These are phyloP conservation scores for Cyclotella sp. DNA, from an alignment of 108 stramenopile genomes.

Conservation along the genomic window DNA sequence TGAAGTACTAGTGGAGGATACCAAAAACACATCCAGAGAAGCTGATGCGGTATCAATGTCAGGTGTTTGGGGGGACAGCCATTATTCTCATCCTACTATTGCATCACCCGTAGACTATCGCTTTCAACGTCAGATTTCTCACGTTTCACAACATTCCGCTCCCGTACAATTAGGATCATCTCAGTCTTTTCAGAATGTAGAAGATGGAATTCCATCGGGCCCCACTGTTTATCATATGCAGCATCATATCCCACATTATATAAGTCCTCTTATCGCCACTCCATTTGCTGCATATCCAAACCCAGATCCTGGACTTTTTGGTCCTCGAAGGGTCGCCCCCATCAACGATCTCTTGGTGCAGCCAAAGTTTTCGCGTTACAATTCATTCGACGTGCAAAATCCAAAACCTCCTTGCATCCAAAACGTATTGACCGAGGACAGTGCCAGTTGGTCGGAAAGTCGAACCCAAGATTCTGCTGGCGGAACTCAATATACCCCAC, in stretches of 20 bases:
- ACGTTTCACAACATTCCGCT: not conserved
- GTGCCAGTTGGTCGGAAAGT: constrained; percentile 16
- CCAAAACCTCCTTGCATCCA: constrained; percentile 8
- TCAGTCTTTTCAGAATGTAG: constrained; percentile 13
- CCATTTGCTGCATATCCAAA: not conserved
- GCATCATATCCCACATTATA: not conserved
- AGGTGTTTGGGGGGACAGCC: not conserved
- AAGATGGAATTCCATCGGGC: constrained; percentile 2
- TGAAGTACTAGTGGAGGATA: not conserved
- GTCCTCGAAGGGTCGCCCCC: not conserved
- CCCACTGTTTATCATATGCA: constrained; percentile 8
- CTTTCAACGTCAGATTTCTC: constrained; percentile 10
- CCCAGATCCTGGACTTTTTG: not conserved
- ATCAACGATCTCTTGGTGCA: constrained; percentile 12
- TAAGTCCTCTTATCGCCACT: not conserved
- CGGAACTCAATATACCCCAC: constrained; percentile 4
- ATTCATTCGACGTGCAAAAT: constrained; percentile 21
- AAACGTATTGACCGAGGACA: constrained; percentile 17
- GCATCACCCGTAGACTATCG: not conserved
- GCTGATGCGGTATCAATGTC: not conserved
- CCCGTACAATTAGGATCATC: constrained; percentile 6
- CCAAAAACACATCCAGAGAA: not conserved
- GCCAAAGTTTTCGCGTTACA: constrained; percentile 23
- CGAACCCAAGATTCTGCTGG: constrained; percentile 11
- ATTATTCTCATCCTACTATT: not conserved